Conservation (phyloP, 306 rosid genomes). For the Sicyos edulis region DNA sequence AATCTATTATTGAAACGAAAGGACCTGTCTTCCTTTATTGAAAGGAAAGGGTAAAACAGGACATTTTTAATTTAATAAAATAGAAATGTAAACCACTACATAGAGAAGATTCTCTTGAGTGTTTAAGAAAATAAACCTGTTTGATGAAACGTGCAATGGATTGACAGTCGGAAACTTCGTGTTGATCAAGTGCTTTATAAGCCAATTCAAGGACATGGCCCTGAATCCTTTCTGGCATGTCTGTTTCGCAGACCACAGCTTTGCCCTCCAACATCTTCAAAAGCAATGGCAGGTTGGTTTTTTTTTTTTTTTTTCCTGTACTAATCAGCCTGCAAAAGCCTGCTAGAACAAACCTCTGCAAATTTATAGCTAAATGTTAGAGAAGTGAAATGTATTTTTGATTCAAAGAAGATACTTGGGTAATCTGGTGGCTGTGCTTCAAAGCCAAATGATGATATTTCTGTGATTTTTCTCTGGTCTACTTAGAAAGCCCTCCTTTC, state of each 20-base stretch:
- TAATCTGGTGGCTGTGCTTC: conserved; percentile 17
- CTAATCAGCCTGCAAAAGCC: conserved; percentile 19
- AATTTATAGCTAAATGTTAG: conserved; percentile 4
- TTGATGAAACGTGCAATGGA: conserved; percentile 57
- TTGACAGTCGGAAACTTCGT: conserved; percentile 53
- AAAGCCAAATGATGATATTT: conserved; percentile 20
- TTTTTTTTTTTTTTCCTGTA: neutral
- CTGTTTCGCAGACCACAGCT: conserved; percentile 54
- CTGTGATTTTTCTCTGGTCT: neutral
- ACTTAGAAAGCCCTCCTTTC: neutral
- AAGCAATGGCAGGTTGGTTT: conserved; percentile 7
- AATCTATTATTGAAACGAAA: conserved; percentile 16
- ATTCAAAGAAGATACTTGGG: neutral
- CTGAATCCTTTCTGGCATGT: conserved; percentile 50
- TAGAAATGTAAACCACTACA: neutral
- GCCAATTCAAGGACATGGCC: conserved; percentile 52
- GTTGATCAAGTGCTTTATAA: conserved; percentile 57
- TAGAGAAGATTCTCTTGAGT: conserved; percentile 13
- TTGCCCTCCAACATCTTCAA: conserved; percentile 66
- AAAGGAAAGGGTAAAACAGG: neutral
- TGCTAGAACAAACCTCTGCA: neutral
- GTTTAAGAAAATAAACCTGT: conserved; percentile 35
- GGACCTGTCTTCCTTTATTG: neutral
- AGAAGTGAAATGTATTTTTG: neutral
- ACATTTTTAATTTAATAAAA: conserved; percentile 1